Percentiles rank a stretch among this genome's conserved stretches.
Conservation (phyloP, 2,329 filamentous ascomycete species). For the Trichophyton benhamiae region DNA sequence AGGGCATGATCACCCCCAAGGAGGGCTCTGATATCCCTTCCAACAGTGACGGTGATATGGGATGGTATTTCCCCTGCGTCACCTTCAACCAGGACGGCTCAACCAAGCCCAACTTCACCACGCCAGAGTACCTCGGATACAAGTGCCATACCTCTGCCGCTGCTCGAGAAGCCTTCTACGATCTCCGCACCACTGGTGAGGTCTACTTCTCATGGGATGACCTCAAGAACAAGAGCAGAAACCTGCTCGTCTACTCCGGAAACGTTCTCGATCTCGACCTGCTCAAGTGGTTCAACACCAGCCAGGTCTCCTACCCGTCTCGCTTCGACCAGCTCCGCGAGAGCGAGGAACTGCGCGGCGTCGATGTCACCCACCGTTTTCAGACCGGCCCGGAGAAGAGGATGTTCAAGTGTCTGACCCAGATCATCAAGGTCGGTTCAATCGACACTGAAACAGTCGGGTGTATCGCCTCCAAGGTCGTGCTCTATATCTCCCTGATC, state of each 20-base stretch:
- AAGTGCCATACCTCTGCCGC: constrained; percentile 67
- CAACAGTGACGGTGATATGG: constrained; percentile 59
- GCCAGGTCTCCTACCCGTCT: constrained; percentile 61
- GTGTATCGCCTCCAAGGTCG: constrained; percentile 93
- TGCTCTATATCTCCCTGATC: constrained; percentile 81
- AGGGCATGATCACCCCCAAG: constrained; percentile 67
- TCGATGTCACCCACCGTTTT: constrained; percentile 81
- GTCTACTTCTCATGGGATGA: constrained; percentile 97
- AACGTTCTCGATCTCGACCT: constrained; percentile 84
- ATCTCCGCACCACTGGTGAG: constrained; percentile 58
- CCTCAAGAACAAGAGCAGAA: constrained; percentile 74
- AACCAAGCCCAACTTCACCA: constrained; percentile 58
- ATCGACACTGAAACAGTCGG: constrained; percentile 94
- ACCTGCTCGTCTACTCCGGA: constrained; percentile 87
- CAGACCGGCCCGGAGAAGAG: constrained; percentile 67
- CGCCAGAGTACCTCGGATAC: constrained; percentile 69
- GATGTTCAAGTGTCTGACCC: constrained; percentile 72
- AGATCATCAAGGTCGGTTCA: constrained; percentile 91
- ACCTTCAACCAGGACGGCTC: constrained; percentile 92
- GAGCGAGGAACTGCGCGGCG: constrained; percentile 59
- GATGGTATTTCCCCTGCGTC: constrained; percentile 94
- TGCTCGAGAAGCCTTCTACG: constrained; percentile 65
- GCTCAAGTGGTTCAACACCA: constrained; percentile 76
- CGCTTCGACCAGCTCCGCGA: constrained; percentile 70
- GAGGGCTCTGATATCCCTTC: constrained; percentile 65